Conservation (phyloP, 805 yeast genomes). For the Saturnispora galanensis region DNA sequence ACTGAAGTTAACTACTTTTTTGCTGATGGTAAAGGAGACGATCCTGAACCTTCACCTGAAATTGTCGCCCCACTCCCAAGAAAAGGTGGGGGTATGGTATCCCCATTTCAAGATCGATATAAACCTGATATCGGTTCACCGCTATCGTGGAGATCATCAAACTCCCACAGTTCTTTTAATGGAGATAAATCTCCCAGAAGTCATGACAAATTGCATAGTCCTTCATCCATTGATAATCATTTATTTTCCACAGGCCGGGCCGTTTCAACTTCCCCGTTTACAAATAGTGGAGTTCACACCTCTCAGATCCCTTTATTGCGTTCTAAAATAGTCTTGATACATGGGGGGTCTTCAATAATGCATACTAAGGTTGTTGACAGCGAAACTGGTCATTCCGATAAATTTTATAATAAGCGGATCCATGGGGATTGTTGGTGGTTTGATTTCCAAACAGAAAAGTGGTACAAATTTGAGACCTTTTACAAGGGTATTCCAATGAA, state of each 20-base stretch:
- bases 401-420: constrained; percentile 21
- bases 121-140: background rate
- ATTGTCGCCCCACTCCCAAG: constrained; percentile 1
- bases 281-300: constrained; percentile 4
- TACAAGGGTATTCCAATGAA: background rate
- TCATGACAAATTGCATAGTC: background rate
- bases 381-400: constrained; percentile 10
- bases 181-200: background rate
- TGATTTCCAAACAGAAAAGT: constrained; percentile 33
- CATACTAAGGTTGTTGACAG: constrained; percentile 18
- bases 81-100: background rate
- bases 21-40: background rate
- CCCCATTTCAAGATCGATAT: background rate
- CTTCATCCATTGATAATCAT: background rate
- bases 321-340: constrained; percentile 20
- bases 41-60: background rate
- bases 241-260: background rate
- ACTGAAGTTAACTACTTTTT: constrained; percentile 7
- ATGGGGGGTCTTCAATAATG: constrained; percentile 26
- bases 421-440: constrained; percentile 44
- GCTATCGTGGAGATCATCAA: background rate
- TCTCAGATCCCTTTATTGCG: constrained; percentile 7
- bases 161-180: background rate
- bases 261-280: constrained; percentile 3
- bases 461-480: constrained; percentile 26